Conservation (phyloP, 805 yeast genomes). For the Suhomyces sp. region DNA sequence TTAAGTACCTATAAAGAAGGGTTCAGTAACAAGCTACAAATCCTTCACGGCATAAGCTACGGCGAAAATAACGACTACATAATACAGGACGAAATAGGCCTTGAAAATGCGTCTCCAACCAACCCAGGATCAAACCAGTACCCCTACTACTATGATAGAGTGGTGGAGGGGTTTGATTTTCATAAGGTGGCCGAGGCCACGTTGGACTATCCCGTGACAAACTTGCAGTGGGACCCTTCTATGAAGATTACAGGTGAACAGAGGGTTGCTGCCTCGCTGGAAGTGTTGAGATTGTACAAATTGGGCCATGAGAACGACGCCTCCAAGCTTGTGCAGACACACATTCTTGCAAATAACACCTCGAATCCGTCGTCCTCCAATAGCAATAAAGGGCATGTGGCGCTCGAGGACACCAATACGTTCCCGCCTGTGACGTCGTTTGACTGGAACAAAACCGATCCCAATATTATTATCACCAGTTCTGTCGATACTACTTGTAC, state of each 20-base stretch:
- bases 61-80: slow-evolving; percentile 17
- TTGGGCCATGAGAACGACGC: slow-evolving; percentile 44
- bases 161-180: slow-evolving; percentile 40
- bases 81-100: slow-evolving; percentile 6
- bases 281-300: slow-evolving; percentile 64
- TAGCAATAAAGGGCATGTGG: slow-evolving; percentile 11
- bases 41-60: slow-evolving; percentile 34
- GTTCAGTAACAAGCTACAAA: slow-evolving; percentile 59
- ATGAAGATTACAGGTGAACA: slow-evolving; percentile 26
- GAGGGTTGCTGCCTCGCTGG: slow-evolving; percentile 67
- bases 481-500: slow-evolving; percentile 97
- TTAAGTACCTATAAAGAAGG: slow-evolving; percentile 82
- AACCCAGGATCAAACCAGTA: not conserved
- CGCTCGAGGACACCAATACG: slow-evolving; percentile 45
- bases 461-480: slow-evolving; percentile 71
- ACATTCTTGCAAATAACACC: slow-evolving; percentile 38
- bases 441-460: slow-evolving; percentile 82
- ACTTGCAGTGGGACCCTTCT: slow-evolving; percentile 71
- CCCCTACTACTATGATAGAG: not conserved
- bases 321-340: slow-evolving; percentile 38
- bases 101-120: slow-evolving; percentile 9
- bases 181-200: slow-evolving; percentile 48
- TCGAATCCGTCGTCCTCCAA: slow-evolving; percentile 14
- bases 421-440: slow-evolving; percentile 90
- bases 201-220: slow-evolving; percentile 68